phyloP scores from a whole-genome alignment of 2,329 filamentous ascomycete genomes.

The Calonectria naviculata region DNA sequence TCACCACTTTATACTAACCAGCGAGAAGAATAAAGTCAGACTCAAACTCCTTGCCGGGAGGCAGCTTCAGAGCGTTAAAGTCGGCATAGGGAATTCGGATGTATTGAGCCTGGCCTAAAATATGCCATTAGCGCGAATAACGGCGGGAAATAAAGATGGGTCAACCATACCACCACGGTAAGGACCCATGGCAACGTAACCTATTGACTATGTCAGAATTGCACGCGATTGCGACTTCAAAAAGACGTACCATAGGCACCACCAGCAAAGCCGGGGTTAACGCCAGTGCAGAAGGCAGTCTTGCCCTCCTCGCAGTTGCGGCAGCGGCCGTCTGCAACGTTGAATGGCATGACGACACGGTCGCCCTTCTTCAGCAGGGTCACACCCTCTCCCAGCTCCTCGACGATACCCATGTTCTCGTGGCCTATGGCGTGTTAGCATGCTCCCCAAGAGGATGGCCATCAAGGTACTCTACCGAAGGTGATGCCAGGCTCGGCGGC shows the following conservation, averaged over 20 bases:
- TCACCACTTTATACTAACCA: slow-evolving; percentile 33
- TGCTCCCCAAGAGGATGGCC: background rate
- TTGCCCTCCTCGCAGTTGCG: slow-evolving; percentile 72
- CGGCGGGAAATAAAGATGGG: background rate
- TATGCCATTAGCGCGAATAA: background rate
- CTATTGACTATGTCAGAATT: slow-evolving; percentile 21
- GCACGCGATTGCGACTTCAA: background rate
- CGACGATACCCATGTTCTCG: slow-evolving; percentile 70
- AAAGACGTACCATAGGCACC: slow-evolving; percentile 45
- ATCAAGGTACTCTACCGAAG: slow-evolving; percentile 55
- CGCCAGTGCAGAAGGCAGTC: slow-evolving; percentile 73
- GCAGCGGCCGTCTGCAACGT: slow-evolving; percentile 72
- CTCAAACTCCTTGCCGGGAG: slow-evolving; percentile 70
- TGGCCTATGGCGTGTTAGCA: slow-evolving; percentile 48
- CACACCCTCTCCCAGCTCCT: slow-evolving; percentile 67
- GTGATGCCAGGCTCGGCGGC: slow-evolving; percentile 71
- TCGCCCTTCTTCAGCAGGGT: slow-evolving; percentile 72
- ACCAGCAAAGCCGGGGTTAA: slow-evolving; percentile 52
- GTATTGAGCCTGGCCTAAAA: slow-evolving; percentile 69
- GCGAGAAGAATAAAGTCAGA: slow-evolving; percentile 66
- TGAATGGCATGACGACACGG: slow-evolving; percentile 73
- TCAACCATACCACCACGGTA: slow-evolving; percentile 50
- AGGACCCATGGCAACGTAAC: slow-evolving; percentile 71
- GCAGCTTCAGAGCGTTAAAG: slow-evolving; percentile 73
- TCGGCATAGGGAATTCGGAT: slow-evolving; percentile 74